Conservation (phyloP, 2,329 filamentous ascomycete genomes). For the Emmonsia crescens region DNA sequence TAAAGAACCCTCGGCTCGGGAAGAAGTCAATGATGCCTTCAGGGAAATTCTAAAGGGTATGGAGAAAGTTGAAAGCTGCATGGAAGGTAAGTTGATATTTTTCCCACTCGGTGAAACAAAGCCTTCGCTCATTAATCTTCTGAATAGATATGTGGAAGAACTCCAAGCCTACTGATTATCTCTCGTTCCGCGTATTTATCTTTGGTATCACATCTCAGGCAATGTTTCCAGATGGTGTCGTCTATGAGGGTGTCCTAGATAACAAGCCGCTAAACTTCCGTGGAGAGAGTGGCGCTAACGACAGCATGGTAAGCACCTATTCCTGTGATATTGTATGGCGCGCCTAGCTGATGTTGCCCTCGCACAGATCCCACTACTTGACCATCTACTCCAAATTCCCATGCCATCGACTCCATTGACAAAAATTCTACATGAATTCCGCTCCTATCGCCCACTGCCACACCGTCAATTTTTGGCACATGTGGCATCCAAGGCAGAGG, state of each 20-base stretch:
- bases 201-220: slow-evolving; percentile 88
- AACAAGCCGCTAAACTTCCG: slow-evolving; percentile 66
- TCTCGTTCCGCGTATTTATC: slow-evolving; percentile 89
- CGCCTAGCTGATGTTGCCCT: background rate
- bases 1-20: slow-evolving; percentile 34
- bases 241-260: slow-evolving; percentile 75
- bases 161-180: slow-evolving; percentile 73
- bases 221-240: slow-evolving; percentile 87
- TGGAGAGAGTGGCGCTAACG: slow-evolving; percentile 87
- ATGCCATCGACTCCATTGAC: slow-evolving; percentile 89
- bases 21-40: slow-evolving; percentile 54
- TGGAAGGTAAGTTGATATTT: slow-evolving; percentile 51
- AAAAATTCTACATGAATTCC: slow-evolving; percentile 77
- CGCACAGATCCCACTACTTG: slow-evolving; percentile 63
- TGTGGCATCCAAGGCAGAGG: slow-evolving; percentile 47
- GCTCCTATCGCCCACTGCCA: slow-evolving; percentile 77
- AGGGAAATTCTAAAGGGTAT: slow-evolving; percentile 51
- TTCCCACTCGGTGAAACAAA: background rate
- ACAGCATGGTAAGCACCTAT: slow-evolving; percentile 57
- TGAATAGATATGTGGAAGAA: slow-evolving; percentile 70
- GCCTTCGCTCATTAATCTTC: background rate
- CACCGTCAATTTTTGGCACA: slow-evolving; percentile 75
- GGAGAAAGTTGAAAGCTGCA: slow-evolving; percentile 61
- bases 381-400: slow-evolving; percentile 72
- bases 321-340: background rate